These are phyloP conservation scores for Microcera coccophila DNA, from an alignment of 2,329 filamentous ascomycete species.

Conservation along the genomic window DNA sequence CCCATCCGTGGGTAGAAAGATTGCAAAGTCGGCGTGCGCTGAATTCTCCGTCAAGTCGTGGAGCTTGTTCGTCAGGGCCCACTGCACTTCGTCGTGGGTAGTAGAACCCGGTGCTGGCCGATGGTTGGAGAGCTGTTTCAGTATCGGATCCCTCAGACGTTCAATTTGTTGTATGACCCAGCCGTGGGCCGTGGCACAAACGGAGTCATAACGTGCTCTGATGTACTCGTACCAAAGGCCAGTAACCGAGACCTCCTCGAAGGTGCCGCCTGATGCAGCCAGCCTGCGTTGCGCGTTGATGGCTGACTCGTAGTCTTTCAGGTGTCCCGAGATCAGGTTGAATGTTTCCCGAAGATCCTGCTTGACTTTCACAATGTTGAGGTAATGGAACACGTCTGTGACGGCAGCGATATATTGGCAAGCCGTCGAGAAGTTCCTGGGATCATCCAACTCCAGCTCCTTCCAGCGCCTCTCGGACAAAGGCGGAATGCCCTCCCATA, in stretches of 20 bases:
- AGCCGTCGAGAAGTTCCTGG: slow-evolving; percentile 20
- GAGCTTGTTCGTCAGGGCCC: slow-evolving; percentile 18
- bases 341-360: slow-evolving; percentile 21
- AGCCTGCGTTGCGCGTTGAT: slow-evolving; percentile 18
- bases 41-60: slow-evolving; percentile 23
- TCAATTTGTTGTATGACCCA: slow-evolving; percentile 26
- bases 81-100: slow-evolving; percentile 8
- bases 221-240: slow-evolving; percentile 27
- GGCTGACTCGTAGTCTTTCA: slow-evolving; percentile 23
- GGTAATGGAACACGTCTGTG: slow-evolving; percentile 26
- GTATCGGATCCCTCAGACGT: slow-evolving; percentile 15
- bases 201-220: slow-evolving; percentile 17
- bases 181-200: slow-evolving; percentile 18
- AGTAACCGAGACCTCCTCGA: slow-evolving; percentile 13
- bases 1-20: slow-evolving; percentile 28
- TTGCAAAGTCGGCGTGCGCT: slow-evolving; percentile 20
- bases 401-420: slow-evolving; percentile 21
- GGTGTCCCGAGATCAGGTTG: slow-evolving; percentile 25
- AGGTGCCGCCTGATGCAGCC: not conserved
- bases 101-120: not conserved
- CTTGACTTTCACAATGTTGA: slow-evolving; percentile 20
- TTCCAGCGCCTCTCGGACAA: slow-evolving; percentile 27
- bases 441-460: slow-evolving; percentile 19
- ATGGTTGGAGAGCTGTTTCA: slow-evolving; percentile 6
- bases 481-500: slow-evolving; percentile 28